phyloP scores from a whole-genome alignment of 495 filamentous ascomycete genomes.

The Annulohypoxylon nitens region DNA sequence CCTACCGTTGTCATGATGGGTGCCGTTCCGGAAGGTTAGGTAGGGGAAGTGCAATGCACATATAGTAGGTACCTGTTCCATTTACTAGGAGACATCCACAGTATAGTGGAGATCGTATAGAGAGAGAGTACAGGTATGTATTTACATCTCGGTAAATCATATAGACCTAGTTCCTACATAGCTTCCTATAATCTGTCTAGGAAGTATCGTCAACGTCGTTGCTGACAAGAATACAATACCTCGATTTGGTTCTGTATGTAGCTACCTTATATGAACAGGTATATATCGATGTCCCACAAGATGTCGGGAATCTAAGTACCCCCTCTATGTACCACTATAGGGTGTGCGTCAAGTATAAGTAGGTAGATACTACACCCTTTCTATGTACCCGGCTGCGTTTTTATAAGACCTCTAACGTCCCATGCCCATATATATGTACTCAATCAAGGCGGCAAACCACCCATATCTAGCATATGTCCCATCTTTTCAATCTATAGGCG shows the following conservation, averaged over 20 bases:
- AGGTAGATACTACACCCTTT: neutral
- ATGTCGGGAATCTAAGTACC: neutral
- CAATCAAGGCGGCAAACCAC: conserved; percentile 28
- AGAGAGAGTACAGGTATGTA: no score
- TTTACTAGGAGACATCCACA: no score
- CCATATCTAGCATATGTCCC: conserved; percentile 72
- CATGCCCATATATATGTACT: neutral
- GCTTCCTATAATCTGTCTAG: neutral
- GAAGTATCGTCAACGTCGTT: no score
- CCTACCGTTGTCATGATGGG: neutral
- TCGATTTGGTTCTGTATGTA: neutral
- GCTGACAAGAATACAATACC: no score
- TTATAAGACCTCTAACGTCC: neutral
- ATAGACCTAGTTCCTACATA: neutral
- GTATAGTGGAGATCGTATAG: no score
- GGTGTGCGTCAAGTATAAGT: neutral
- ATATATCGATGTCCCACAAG: neutral
- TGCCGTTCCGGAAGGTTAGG: neutral
- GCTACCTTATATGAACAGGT: neutral
- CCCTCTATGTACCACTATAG: neutral
- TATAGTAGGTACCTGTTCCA: neutral
- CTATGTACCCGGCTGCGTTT: neutral
- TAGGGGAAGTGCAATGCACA: neutral
- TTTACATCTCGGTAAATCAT: neutral
- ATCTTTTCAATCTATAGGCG: conserved; percentile 73